These are phyloP conservation scores for Fusarium paranaense DNA, from an alignment of 2,329 filamentous ascomycete species.

Conservation along the genomic window DNA sequence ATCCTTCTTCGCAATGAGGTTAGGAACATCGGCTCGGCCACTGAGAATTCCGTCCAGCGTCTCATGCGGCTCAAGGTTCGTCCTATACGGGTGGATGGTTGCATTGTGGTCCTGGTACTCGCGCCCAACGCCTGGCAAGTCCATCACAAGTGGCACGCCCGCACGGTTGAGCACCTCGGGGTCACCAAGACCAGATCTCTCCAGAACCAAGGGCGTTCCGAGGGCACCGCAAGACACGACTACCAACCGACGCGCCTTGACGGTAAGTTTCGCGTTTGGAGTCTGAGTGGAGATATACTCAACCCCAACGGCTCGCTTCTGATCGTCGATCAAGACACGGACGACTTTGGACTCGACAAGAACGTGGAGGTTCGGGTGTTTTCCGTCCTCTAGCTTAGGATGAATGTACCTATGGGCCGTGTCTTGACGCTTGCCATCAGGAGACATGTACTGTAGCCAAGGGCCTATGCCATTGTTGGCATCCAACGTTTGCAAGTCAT, in stretches of 20 bases:
- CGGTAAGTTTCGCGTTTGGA: neutral
- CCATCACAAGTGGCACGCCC: slow-evolving; percentile 33
- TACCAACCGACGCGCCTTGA: neutral
- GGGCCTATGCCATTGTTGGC: slow-evolving; percentile 46
- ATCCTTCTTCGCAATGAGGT: neutral
- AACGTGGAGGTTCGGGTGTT: neutral
- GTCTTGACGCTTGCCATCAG: slow-evolving; percentile 66
- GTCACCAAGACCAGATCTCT: neutral
- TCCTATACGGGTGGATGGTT: slow-evolving; percentile 61
- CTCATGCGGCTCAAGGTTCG: slow-evolving; percentile 28
- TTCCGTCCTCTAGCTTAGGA: slow-evolving; percentile 43
- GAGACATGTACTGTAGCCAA: slow-evolving; percentile 54
- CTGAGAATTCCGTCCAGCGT: neutral
- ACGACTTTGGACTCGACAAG: neutral
- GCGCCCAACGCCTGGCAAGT: slow-evolving; percentile 63
- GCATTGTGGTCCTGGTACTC: slow-evolving; percentile 68
- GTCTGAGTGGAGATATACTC: neutral
- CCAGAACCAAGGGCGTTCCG: neutral
- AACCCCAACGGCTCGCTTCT: neutral
- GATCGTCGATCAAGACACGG: neutral
- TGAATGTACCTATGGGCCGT: slow-evolving; percentile 62
- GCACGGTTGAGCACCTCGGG: neutral
- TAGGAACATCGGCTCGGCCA: neutral
- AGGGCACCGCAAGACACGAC: neutral
- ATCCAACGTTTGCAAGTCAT: slow-evolving; percentile 64